Conservation (phyloP, 2,329 filamentous ascomycete species). For the Pezicula radicicola region DNA sequence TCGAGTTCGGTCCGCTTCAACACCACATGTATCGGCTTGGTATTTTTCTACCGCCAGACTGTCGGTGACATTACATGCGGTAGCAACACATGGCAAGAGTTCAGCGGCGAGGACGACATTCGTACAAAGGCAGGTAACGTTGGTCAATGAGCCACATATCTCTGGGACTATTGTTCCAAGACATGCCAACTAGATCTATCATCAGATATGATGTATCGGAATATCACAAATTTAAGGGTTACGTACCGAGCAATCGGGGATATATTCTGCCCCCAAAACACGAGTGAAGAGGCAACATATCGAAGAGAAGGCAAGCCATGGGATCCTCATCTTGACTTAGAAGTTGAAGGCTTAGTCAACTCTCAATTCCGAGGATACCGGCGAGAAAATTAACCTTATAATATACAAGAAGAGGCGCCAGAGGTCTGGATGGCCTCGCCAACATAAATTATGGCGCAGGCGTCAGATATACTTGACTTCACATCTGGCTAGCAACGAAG, state of each 20-base stretch:
- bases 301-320: not conserved
- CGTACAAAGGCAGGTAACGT: conserved; percentile 35
- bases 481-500: too few species aligned
- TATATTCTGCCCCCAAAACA: not conserved
- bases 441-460: too few species aligned
- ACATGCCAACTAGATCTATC: not conserved
- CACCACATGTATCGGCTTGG: conserved; percentile 34
- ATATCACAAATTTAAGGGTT: not conserved
- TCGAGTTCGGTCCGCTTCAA: conserved; percentile 13
- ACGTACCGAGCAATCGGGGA: not conserved
- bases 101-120: conserved; percentile 26
- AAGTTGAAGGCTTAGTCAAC: too few species aligned
- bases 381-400: too few species aligned
- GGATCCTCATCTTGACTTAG: not conserved
- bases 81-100: conserved; percentile 29
- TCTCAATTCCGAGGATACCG: too few species aligned
- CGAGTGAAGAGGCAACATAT: not conserved
- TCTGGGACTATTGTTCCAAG: conserved; percentile 4
- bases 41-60: conserved; percentile 38
- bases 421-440: too few species aligned
- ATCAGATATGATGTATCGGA: not conserved
- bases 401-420: too few species aligned
- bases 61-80: conserved; percentile 33
- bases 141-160: conserved; percentile 24
- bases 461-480: too few species aligned